Percentiles rank a stretch among this genome's conserved stretches.
Conservation (phyloP, 2,329 filamentous ascomycete species). For the Emericellopsis atlantica region DNA sequence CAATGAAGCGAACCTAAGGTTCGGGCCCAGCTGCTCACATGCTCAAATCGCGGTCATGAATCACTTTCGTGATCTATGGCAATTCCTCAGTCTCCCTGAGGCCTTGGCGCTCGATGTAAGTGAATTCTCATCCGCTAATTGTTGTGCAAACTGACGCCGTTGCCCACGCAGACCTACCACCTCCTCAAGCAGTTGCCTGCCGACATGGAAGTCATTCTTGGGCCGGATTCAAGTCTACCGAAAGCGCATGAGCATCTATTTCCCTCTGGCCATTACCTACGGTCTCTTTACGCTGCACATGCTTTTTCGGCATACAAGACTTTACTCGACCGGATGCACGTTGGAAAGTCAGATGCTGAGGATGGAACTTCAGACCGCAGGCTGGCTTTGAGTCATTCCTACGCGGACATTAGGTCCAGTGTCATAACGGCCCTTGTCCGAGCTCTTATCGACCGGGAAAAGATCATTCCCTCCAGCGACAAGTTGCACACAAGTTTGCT, state of each 20-base stretch:
- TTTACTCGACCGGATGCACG: neutral
- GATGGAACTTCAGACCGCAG: neutral
- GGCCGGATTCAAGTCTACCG: constrained; percentile 31
- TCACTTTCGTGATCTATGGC: constrained; percentile 76
- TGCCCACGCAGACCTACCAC: constrained; percentile 43
- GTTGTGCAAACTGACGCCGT: constrained; percentile 4
- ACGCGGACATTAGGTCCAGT: neutral
- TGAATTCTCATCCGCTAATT: neutral
- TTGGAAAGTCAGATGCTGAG: neutral
- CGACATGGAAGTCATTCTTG: constrained; percentile 42
- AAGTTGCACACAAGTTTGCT: too few relatives aligned
- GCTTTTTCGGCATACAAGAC: constrained; percentile 51
- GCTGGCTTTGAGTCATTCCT: neutral
- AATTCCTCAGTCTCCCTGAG: constrained; percentile 64
- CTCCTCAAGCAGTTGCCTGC: constrained; percentile 61
- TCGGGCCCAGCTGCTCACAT: constrained; percentile 38
- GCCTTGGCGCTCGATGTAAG: constrained; percentile 53
- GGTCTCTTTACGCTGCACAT: constrained; percentile 60
- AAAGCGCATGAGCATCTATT: constrained; percentile 50
- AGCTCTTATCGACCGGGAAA: too few relatives aligned
- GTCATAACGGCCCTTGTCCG: neutral
- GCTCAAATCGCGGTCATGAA: constrained; percentile 70
- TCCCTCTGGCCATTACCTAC: constrained; percentile 55
- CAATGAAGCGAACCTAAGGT: constrained; percentile 24
- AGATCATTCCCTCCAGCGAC: too few relatives aligned